phyloP scores from a whole-genome alignment of 2,329 filamentous ascomycete species.

The Byssothecium circinans region DNA sequence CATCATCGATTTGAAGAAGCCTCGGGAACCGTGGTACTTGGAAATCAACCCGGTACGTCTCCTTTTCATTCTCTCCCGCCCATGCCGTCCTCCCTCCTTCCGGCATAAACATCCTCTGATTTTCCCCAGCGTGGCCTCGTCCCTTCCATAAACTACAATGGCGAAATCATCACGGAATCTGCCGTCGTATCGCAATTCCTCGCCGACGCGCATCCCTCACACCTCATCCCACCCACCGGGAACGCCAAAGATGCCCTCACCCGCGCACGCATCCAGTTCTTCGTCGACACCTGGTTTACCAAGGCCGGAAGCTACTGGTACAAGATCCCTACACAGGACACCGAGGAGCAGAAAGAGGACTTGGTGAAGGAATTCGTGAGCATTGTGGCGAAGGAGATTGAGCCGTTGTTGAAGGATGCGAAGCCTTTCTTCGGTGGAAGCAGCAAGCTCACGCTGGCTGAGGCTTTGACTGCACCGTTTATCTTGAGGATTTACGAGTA shows the following conservation, averaged over 20 bases:
- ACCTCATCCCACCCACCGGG: slow-evolving; percentile 62
- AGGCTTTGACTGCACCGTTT: slow-evolving; percentile 70
- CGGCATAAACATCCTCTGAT: slow-evolving; percentile 4
- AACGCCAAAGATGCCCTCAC: slow-evolving; percentile 58
- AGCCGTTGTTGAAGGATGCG: slow-evolving; percentile 63
- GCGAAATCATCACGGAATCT: slow-evolving; percentile 71
- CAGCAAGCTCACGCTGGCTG: slow-evolving; percentile 67
- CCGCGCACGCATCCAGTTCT: slow-evolving; percentile 70
- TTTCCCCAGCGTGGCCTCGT: slow-evolving; percentile 66
- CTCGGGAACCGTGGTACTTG: slow-evolving; percentile 73
- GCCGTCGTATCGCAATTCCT: slow-evolving; percentile 72
- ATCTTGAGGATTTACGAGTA: slow-evolving; percentile 62
- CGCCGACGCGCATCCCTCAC: slow-evolving; percentile 68
- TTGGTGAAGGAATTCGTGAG: slow-evolving; percentile 56
- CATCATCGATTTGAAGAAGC: slow-evolving; percentile 69
- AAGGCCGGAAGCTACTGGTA: slow-evolving; percentile 59
- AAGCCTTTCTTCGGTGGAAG: slow-evolving; percentile 51
- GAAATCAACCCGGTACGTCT: slow-evolving; percentile 67
- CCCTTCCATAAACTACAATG: slow-evolving; percentile 65
- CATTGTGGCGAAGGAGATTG: slow-evolving; percentile 68
- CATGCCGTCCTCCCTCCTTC: too few relatives aligned
- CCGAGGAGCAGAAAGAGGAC: slow-evolving; percentile 54
- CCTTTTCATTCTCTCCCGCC: neutral
- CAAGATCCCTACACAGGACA: slow-evolving; percentile 50
- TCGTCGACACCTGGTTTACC: slow-evolving; percentile 68